These are phyloP conservation scores for Diplotaxis tenuifolia DNA, from an alignment of 345 rosid species.

Conservation along the genomic window DNA sequence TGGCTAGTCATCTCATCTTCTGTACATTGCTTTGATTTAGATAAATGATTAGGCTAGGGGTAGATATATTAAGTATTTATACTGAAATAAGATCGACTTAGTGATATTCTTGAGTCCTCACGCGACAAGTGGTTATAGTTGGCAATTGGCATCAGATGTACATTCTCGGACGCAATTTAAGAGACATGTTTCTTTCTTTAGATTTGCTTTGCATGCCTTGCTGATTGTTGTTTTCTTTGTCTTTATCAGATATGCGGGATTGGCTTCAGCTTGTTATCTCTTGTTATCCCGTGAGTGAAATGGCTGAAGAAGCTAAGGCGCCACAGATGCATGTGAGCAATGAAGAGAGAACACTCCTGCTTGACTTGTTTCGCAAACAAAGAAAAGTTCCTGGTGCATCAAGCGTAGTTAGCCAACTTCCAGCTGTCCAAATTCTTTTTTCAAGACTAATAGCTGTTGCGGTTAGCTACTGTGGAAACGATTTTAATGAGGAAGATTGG, in stretches of 20 bases:
- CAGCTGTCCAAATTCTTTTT: slow-evolving; percentile 53
- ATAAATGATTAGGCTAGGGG: slow-evolving; percentile 22
- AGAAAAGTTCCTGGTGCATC: slow-evolving; percentile 45
- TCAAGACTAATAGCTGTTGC: slow-evolving; percentile 66
- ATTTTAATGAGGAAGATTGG: slow-evolving; percentile 85
- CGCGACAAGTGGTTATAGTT: slow-evolving; percentile 11
- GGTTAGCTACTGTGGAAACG: slow-evolving; percentile 80
- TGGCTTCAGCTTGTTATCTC: slow-evolving; percentile 80
- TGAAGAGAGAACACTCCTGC: slow-evolving; percentile 61
- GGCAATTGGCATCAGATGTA: background rate
- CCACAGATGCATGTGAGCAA: slow-evolving; percentile 52
- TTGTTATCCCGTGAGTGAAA: slow-evolving; percentile 68
- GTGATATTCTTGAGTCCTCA: slow-evolving; percentile 7
- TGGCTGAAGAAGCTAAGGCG: slow-evolving; percentile 49
- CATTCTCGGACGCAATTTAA: slow-evolving; percentile 3
- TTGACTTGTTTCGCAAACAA: slow-evolving; percentile 81
- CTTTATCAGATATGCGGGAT: slow-evolving; percentile 66
- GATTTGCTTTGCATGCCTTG: slow-evolving; percentile 15
- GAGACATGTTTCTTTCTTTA: background rate
- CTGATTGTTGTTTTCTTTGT: slow-evolving; percentile 28
- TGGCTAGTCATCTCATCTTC: slow-evolving; percentile 13
- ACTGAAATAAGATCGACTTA: background rate
- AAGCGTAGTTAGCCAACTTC: slow-evolving; percentile 45
- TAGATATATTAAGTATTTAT: slow-evolving; percentile 8
- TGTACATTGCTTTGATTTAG: slow-evolving; percentile 2